Evolutionary conservation across 192 early-diverging fungal genomes (phyloP), one percentile per base, ranked within the genome.

Genomic region (Coemansia sp.): DNA sequence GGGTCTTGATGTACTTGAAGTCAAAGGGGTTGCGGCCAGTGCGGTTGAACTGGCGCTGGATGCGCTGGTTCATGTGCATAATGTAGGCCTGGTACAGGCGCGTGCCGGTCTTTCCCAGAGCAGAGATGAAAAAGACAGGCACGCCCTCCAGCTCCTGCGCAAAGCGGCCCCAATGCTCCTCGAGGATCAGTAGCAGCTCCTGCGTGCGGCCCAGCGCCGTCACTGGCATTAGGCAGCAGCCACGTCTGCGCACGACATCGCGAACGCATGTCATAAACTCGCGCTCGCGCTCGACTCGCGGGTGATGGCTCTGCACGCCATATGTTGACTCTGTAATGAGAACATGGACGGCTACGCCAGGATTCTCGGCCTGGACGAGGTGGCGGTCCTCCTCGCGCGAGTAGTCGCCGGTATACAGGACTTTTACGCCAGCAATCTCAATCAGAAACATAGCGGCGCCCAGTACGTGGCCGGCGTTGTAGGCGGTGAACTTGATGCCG

Each of bases 321-420:
- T 95, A 99, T 3, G 97, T 99, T 29, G 88, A 90, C 67, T 99
- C 97, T 50, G 90, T 92, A 44, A 99, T 96, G 56, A 99, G 79
- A 10, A 99, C 93, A 59, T 97, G 94, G 9, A 93, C 86, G 21
- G 85, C 68, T 0, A 91, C 88, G 37, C 82, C 85, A 0, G 97
- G 97, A 22, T 87, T 85, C 64, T 99, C 97, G 4, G 95, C 97
- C 2, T 95, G 91, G 85, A 95, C 93, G 56, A 99, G 85, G 73
- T 99, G 97, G 8, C 97, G 86, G 82, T 99, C 97, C 74, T 99
- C 97, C 78, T 99, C 97, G 38, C 95, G 90, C 24, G 95, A 97
- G 67, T 99, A 99, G 72, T 99, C 97, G 43, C 97, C 97, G 2
- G 97, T 99, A 74, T 99, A 99, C 10, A 99, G 82, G 19, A 93